Percentiles rank a stretch among this genome's conserved stretches.
Evolutionary conservation across 345 rosid species (phyloP).

Genomic region (Gynandropsis gynandra): DNA sequence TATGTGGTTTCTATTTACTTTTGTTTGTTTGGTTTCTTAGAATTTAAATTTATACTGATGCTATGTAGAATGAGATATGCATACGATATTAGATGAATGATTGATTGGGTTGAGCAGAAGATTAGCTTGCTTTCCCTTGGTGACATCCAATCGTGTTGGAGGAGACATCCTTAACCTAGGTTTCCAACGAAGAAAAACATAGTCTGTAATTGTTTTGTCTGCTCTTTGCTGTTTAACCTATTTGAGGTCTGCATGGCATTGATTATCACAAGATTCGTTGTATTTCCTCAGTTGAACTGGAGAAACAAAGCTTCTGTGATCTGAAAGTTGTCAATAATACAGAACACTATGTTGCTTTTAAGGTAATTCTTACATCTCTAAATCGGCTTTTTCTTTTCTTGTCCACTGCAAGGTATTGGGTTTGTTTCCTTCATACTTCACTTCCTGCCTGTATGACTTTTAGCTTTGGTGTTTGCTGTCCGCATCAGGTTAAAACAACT

Average conservation of each 20-base stretch:
- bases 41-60: no score
- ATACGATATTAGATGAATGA: no score
- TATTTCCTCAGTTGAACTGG: slow-evolving; percentile 54
- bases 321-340: slow-evolving; percentile 68
- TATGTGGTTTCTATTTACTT: background rate
- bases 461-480: slow-evolving; percentile 2
- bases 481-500: slow-evolving; percentile 83
- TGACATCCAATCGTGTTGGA: no score
- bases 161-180: no score
- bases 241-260: background rate
- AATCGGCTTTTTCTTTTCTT: background rate
- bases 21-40: no score
- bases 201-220: background rate
- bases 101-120: no score
- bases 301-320: slow-evolving; percentile 59
- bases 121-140: no score
- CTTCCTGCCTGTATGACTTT: slow-evolving; percentile 7
- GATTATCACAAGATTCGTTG: slow-evolving; percentile 3
- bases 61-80: no score
- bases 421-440: background rate
- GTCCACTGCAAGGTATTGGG: background rate
- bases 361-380: slow-evolving; percentile 32
- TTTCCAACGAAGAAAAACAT: no score
- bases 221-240: background rate
- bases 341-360: slow-evolving; percentile 71